Evolutionary conservation across 2,329 filamentous ascomycete species (phyloP), one percentile per base, ranked within the genome.

Genomic region (Phyllosticta ampelicida): DNA sequence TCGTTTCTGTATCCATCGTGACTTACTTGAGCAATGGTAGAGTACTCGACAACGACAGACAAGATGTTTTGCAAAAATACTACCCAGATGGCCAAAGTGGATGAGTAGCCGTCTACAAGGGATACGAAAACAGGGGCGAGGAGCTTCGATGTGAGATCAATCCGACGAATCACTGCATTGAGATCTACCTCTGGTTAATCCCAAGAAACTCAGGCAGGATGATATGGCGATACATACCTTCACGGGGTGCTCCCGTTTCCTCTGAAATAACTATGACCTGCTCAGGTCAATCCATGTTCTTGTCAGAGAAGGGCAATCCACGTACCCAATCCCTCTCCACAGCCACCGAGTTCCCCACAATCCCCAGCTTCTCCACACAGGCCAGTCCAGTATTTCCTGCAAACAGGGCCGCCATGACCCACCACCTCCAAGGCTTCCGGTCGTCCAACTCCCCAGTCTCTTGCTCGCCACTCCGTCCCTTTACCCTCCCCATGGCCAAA

Each of bases 321-420:
- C 55, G 1, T 62, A 75, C 71, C 86, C 86, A 89, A 64, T 90
- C 87, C 64, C 83, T 75, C 68, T 90, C 87, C 0, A 90, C 78
- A 0, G 86, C 76, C 0, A 90, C 80, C 0, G 81, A 75, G 66
- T 89, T 90, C 67, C 83, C 77, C 5, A 85, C 77, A 1, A 83
- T 77, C 13, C 76, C 77, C 9, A 89, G 69, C 67, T 90, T 90
- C 70, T 90, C 87, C 1, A 85, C 65, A 58, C 86, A 87, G 0
- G 85, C 84, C 51, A 89, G 71, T 0, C 81, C 18, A 0, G 79
- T 75, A n/a, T 74, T 66, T 2, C 66, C 28, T 1, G 63, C 62
- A 29, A 56, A 51, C 3, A 53, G 19, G 3, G 21, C 19, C 49
- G 49, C 5, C 51, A 53, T 30, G 16, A 21, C 20, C 30, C 53